Evolutionary conservation across 2,329 filamentous ascomycete species (phyloP), one percentile per base, ranked within the genome.

Genomic region (Chaetothyriales sp.): DNA sequence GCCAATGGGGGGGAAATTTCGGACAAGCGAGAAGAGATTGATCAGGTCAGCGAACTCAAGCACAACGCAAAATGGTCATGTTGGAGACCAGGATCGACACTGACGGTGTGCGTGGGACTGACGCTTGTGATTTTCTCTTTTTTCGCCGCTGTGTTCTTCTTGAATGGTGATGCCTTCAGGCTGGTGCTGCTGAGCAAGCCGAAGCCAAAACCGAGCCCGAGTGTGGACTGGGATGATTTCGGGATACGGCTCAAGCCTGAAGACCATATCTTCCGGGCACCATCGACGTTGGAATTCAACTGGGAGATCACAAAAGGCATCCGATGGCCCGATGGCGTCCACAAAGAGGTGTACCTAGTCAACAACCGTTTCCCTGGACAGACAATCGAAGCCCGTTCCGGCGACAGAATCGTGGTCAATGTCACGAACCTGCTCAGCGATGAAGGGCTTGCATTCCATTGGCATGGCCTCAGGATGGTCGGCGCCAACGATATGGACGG

Each of bases 401-500:
- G 73, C 8, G 73, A 75, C 59, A 66, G 59, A 0, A 54, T 75
- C 1, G 53, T 68, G 3, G 65, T 76, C 39, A 63, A 64, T 4
- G 69, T 74, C 10, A 60, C 61, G 19, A 75, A 75, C 59, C 18
- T 39, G 9, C 43, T 55, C 3, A 39, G 7, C 8, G 46, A 64
- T 18, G 54, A 55, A 43, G 50, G 58, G 18, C 57, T 59, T 43
- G 76, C 75, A 28, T 71, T 89, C 2, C 84, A 89, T 62, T 88
- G 84, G 63, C 84, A 89, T 57, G 84, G 84, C 7, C 72, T 90
- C 54, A 86, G 79, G 60, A 83, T 86, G 62, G 85, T 85, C 57
- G 82, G 82, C 10, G 84, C 82, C 0, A 84, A 79, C 53, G 73
- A 74, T 48, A 86, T 86, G 82, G 84, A 89, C 59, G 84, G 84